These are phyloP conservation scores for Cryptococcus hybrid DNA, from an alignment of 1,284 basidiomycete species.

Conservation along the genomic window DNA sequence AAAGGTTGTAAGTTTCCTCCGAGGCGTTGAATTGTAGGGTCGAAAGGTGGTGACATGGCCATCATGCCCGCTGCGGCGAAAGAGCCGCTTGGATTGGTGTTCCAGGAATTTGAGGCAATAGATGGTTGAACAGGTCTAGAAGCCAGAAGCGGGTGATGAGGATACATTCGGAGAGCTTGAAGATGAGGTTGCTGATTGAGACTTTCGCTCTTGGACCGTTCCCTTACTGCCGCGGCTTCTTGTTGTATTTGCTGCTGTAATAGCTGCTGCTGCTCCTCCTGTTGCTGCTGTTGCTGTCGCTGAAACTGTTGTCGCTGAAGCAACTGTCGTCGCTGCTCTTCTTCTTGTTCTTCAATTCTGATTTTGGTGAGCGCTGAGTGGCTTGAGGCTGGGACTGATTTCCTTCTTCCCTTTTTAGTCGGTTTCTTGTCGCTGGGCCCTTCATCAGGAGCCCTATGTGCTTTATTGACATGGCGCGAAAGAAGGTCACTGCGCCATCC, in stretches of 20 bases:
- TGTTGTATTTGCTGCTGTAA: not conserved
- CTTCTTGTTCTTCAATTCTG: not conserved
- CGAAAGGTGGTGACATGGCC: not conserved
- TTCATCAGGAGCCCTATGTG: conserved; percentile 63
- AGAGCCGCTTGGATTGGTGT: conserved; percentile 7
- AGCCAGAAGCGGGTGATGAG: conserved; percentile 39
- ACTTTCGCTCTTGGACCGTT: conserved; percentile 10
- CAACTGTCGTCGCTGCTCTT: not conserved
- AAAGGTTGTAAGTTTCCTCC: not conserved
- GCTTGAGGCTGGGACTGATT: conserved; percentile 24
- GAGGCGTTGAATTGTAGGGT: no score
- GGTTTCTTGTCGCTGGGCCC: conserved; percentile 38
- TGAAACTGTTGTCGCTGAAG: not conserved
- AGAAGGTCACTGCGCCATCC: conserved; percentile 65
- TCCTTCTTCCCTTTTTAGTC: conserved; percentile 28
- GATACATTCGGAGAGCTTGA: conserved; percentile 43
- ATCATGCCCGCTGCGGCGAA: conserved; percentile 9
- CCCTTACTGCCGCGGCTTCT: not conserved
- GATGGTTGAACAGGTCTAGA: not conserved
- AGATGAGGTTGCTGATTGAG: conserved; percentile 14
- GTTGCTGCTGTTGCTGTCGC: not conserved
- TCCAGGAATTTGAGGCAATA: conserved; percentile 7
- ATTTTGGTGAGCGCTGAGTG: not conserved
- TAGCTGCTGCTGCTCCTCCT: not conserved
- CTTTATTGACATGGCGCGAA: conserved; percentile 85